Evolutionary conservation across 805 yeast species (phyloP).

Genomic region (Cyberlindnera mississippiensis): DNA sequence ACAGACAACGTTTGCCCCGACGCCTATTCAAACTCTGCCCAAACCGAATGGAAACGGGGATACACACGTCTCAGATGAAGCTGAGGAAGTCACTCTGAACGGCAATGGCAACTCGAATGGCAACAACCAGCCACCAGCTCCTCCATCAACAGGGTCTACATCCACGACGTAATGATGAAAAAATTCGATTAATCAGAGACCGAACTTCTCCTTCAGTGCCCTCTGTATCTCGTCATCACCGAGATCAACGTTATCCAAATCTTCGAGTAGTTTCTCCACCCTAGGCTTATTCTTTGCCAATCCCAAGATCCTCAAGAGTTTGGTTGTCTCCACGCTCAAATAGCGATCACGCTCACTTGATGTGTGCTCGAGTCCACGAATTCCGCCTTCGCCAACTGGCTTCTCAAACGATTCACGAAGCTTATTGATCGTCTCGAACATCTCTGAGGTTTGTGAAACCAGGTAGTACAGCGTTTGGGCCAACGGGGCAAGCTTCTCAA

Average conservation of each 20-base stretch:
- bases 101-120: constrained; percentile 1
- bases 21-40: constrained; percentile 18
- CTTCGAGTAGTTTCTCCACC: constrained; percentile 20
- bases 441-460: constrained; percentile 38
- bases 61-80: no score
- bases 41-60: constrained; percentile 1
- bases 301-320: constrained; percentile 29
- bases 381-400: constrained; percentile 12
- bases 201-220: constrained; percentile 20
- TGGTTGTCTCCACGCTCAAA: constrained; percentile 35
- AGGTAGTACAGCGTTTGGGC: constrained; percentile 45
- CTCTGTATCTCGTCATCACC: constrained; percentile 17
- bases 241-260: constrained; percentile 21
- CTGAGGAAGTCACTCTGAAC: neutral
- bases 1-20: constrained; percentile 25
- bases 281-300: constrained; percentile 21
- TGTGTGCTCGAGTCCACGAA: constrained; percentile 21
- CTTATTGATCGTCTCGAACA: constrained; percentile 15
- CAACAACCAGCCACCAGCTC: neutral
- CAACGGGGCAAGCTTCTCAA: constrained; percentile 40
- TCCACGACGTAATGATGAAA: constrained; percentile 1
- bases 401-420: constrained; percentile 10
- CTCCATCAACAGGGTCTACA: constrained; percentile 4
- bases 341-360: constrained; percentile 37
- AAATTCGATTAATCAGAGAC: constrained; percentile 4